Conservation (phyloP, 2,329 filamentous ascomycete genomes). For the Fusarium graminum region DNA sequence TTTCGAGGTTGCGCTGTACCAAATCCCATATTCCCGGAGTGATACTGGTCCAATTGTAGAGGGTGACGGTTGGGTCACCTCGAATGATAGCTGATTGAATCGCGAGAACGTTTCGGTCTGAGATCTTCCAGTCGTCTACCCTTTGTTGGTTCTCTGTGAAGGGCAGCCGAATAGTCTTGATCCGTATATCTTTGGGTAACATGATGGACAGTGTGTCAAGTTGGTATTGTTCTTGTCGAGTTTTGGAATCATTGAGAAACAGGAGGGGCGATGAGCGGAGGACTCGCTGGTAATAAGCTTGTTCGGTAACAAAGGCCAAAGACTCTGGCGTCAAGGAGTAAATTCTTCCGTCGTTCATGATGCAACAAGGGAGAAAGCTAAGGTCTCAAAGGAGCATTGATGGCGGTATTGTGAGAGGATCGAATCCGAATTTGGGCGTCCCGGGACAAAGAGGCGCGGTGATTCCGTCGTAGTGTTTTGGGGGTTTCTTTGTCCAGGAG, state of each 20-base stretch:
- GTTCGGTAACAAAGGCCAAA: slow-evolving; percentile 39
- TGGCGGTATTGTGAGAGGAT: slow-evolving; percentile 29
- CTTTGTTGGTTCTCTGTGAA: background rate
- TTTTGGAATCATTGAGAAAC: background rate
- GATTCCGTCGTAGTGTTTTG: slow-evolving; percentile 23
- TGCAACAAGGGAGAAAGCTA: slow-evolving; percentile 5
- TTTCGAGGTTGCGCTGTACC: background rate
- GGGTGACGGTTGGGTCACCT: slow-evolving; percentile 31
- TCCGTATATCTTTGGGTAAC: slow-evolving; percentile 5
- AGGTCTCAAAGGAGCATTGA: slow-evolving; percentile 17
- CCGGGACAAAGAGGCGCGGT: slow-evolving; percentile 30
- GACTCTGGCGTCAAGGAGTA: background rate
- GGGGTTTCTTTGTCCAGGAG: slow-evolving; percentile 39
- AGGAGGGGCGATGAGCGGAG: slow-evolving; percentile 3
- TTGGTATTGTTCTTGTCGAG: slow-evolving; percentile 7
- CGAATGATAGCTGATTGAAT: slow-evolving; percentile 41
- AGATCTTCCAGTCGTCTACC: background rate
- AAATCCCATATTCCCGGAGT: background rate
- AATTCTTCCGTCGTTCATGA: slow-evolving; percentile 7
- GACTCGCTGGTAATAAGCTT: slow-evolving; percentile 42
- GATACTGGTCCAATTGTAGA: slow-evolving; percentile 14
- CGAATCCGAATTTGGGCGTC: slow-evolving; percentile 21
- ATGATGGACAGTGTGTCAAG: slow-evolving; percentile 24
- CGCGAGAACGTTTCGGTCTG: slow-evolving; percentile 26
- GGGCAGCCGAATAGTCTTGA: background rate